Evolutionary conservation across 2,329 filamentous ascomycete species (phyloP).

Genomic region (Lecanoromycetidae sp.): DNA sequence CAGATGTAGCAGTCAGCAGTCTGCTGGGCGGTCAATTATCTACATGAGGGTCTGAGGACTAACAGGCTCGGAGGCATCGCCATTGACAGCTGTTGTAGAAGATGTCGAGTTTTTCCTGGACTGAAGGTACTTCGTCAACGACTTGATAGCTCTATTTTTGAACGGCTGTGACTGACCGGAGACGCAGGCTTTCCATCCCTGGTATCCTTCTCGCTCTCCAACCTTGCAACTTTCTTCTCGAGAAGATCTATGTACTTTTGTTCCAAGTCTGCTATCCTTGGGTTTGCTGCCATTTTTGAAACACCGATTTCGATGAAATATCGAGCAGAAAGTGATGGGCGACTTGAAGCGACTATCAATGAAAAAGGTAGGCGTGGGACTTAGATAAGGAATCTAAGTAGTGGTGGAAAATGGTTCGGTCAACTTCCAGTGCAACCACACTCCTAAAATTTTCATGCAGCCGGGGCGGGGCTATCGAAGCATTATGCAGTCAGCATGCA

Average conservation of each 20-base stretch:
- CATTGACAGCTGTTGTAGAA: not conserved
- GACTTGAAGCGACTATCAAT: too few species aligned
- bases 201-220: not conserved
- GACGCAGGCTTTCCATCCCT: not conserved
- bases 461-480: too few species aligned
- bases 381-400: too few species aligned
- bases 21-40: not conserved
- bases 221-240: not conserved
- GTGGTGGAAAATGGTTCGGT: too few species aligned
- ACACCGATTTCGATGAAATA: too few species aligned
- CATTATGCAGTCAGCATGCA: not conserved
- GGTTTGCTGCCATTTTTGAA: not conserved
- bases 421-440: too few species aligned
- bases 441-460: too few species aligned
- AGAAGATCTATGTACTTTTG: conserved; percentile 1
- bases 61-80: not conserved
- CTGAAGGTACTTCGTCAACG: too few species aligned
- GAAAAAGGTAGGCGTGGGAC: too few species aligned
- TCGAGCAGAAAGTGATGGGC: too few species aligned
- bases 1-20: not conserved
- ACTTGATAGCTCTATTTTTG: not conserved
- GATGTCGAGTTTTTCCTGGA: not conserved
- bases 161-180: not conserved
- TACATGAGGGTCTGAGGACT: not conserved
- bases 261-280: not conserved